A percentile compares a stretch with the other conserved stretches of the same genome.
Evolutionary conservation across 495 filamentous ascomycete genomes (phyloP).

Genomic region (Daldinia concentrica): DNA sequence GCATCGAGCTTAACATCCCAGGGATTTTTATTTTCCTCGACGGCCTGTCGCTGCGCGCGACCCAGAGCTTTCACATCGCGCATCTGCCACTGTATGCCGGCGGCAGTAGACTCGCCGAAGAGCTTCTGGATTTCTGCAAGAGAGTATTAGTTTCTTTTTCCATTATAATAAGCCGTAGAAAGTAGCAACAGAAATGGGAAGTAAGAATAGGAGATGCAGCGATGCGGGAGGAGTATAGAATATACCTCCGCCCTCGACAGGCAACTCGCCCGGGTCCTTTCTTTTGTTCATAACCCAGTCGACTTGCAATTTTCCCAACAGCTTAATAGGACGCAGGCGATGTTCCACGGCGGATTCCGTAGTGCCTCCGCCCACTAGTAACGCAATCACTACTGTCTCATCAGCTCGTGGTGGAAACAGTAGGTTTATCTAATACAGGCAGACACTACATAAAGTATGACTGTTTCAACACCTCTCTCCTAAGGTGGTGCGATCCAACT

Average conservation of each 20-base stretch:
- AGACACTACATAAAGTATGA: background rate
- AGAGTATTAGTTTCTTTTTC: slow-evolving; percentile 5
- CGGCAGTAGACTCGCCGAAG: slow-evolving; percentile 54
- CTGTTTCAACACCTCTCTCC: background rate
- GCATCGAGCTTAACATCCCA: slow-evolving; percentile 19
- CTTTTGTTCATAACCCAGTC: background rate
- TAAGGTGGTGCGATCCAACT: background rate
- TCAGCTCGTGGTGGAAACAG: slow-evolving; percentile 21
- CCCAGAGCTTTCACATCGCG: slow-evolving; percentile 55
- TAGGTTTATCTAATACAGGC: background rate
- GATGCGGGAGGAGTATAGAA: background rate
- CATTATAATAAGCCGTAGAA: background rate
- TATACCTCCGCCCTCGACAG: slow-evolving; percentile 37
- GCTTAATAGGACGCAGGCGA: slow-evolving; percentile 54
- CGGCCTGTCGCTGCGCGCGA: slow-evolving; percentile 49
- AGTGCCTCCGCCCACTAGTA: slow-evolving; percentile 33
- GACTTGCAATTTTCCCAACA: slow-evolving; percentile 43
- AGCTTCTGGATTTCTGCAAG: slow-evolving; percentile 53
- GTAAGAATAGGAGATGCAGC: background rate
- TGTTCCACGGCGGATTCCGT: slow-evolving; percentile 55
- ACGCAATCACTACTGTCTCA: slow-evolving; percentile 34
- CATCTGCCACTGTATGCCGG: slow-evolving; percentile 59
- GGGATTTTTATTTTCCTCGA: slow-evolving; percentile 43
- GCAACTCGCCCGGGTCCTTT: slow-evolving; percentile 36
- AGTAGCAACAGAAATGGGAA: background rate